Conservation (phyloP, 441 rosid genomes). For the Jatropha podagrica region DNA sequence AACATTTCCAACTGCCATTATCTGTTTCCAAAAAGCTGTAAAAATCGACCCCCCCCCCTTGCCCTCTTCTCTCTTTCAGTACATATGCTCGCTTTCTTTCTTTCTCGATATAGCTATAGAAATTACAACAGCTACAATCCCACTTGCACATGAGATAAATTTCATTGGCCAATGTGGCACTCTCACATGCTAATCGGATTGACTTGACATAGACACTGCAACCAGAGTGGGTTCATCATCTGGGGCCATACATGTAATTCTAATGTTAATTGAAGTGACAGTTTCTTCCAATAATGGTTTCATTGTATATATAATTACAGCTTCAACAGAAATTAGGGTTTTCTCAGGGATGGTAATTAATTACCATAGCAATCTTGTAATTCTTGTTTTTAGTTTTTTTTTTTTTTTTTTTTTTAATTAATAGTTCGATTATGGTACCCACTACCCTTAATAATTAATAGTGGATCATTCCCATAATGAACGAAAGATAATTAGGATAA, state of each 20-base stretch:
- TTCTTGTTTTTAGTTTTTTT: too few species aligned
- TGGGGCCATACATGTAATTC: constrained; percentile 14
- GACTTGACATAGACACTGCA: constrained; percentile 13
- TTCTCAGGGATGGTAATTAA: too few species aligned
- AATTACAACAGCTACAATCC: background rate
- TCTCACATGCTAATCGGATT: constrained; percentile 11
- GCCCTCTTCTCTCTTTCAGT: too few species aligned
- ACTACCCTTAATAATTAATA: background rate
- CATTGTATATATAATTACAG: background rate
- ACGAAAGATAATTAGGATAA: background rate
- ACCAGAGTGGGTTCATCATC: constrained; percentile 22
- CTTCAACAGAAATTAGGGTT: background rate
- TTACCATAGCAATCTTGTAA: background rate
- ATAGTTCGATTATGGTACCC: background rate
- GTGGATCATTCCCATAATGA: background rate
- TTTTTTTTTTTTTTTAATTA: background rate
- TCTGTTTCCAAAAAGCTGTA: too few species aligned
- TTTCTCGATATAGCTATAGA: too few species aligned
- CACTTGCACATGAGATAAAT: constrained; percentile 18
- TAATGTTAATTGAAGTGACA: constrained; percentile 11
- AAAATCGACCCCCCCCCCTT: too few species aligned
- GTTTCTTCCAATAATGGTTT: background rate
- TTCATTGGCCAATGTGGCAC: constrained; percentile 1
- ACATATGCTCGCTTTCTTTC: too few species aligned
- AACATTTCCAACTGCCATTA: too few species aligned